Evolutionary conservation across 257 asterid species (phyloP), one percentile per base, ranked within the genome.

Genomic region (Mitragyna speciosa): DNA sequence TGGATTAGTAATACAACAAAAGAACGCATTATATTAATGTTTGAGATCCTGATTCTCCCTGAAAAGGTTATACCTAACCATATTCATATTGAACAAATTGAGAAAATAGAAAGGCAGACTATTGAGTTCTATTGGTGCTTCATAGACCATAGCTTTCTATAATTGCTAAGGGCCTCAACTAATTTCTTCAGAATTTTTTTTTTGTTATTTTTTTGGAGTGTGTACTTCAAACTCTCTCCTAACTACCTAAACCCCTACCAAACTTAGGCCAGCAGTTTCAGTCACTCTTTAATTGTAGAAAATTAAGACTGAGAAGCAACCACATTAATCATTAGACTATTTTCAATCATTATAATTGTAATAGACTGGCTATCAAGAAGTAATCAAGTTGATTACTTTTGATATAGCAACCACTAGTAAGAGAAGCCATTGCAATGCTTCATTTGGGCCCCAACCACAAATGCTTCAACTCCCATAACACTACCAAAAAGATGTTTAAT

Each of bases 311-410:
- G 1, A 10, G 54, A 26, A 73, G 19, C 26, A 12, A 65, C 61
- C 30, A 24, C 19, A 73, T 52, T 80, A 73, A 73, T 80, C 75
- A 73, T 80, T 73, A 31, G 24, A 14, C 17, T 70, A 16, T 28
- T 48, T 56, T 58, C 83, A 80, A 64, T 72, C 19, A 64, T 76
- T 45, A 9, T 45, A 45, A 45, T 45, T 45, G 80, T 43, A 17
- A 68, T 69, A 24, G 61, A 51, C 33, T 49, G 64, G 65, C 51
- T 31, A 31, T 24, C 68, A 28, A 16, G 9, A 5, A 22, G 26
- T 43, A 33, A 15, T 9, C 19, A 59, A 41, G 45, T 78, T 17
- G 24, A 52, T 68, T 6, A 24, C 11, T 10, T 8, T 70, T 78
- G 36, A 30, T 2, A 31, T 58, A 36, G 69, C 77, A 70, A 78